Evolutionary conservation across 1,139 yeast species (phyloP).

Genomic region (Geotrichum citri-aurantii): DNA sequence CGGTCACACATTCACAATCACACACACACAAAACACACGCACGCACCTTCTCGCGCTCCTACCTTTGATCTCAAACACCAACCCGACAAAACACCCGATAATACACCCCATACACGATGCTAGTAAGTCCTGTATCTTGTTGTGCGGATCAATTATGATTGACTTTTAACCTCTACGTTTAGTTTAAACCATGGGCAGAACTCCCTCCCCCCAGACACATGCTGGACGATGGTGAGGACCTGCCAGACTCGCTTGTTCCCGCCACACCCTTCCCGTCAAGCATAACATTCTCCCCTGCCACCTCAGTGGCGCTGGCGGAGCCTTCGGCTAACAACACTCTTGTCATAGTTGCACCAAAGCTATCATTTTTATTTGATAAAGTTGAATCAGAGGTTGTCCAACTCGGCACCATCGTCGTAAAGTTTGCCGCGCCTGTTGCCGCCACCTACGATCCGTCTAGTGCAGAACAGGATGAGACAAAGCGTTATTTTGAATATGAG

Average conservation of each 20-base stretch:
- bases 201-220: slow-evolving; percentile 50
- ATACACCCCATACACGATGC: slow-evolving; percentile 7
- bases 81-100: neutral
- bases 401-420: slow-evolving; percentile 4
- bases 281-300: neutral
- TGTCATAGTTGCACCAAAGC: slow-evolving; percentile 23
- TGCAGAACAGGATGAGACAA: slow-evolving; percentile 5
- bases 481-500: slow-evolving; percentile 8
- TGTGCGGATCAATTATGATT: neutral
- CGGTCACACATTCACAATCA: too few relatives aligned
- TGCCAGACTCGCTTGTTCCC: slow-evolving; percentile 20
- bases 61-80: neutral
- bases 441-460: neutral
- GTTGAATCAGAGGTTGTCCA: slow-evolving; percentile 3
- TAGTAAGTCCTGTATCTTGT: slow-evolving; percentile 2
- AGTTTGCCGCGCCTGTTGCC: neutral
- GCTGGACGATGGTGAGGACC: slow-evolving; percentile 43
- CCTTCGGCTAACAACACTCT: slow-evolving; percentile 3
- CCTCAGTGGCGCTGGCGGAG: neutral
- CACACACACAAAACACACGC: too few relatives aligned
- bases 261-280: slow-evolving; percentile 3
- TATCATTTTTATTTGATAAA: slow-evolving; percentile 9
- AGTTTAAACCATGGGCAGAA: slow-evolving; percentile 56
- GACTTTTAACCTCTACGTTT: neutral
- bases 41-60: neutral